Base-by-base conservation (phyloP, 352 stramenopile species). In the Globisporangium abappressorium region DNA sequence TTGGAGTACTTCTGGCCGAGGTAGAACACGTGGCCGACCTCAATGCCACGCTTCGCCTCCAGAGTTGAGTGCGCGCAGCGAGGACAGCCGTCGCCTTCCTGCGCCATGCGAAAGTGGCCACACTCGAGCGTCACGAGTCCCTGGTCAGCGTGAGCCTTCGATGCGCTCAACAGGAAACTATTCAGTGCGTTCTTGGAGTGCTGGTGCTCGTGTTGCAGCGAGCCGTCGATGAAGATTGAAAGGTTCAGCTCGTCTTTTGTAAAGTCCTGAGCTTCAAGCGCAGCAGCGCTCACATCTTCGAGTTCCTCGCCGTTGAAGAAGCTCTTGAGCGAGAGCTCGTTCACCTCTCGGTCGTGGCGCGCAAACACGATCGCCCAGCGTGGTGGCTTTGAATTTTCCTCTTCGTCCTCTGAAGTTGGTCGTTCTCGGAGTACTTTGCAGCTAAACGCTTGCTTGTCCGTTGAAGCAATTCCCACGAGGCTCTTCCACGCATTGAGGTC, bases 1-100 rank as follows among this genome's bases (percentile, higher is more conserved):
- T 93, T 92, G 14, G 87, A 94, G 73, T 97, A 97, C 76, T 94
- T 95, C 51, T 91, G 77, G n/a, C 90, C 90, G 1, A 97, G 74
- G 66, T 95, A 93, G 65, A 97, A 97, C 28, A 94, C 85, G 74
- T 96, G 88, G 11, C 86, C 90, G 24, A 97, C 88, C 67, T 97
- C 90, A 20, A 97, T 97, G 36, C 90, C 90, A 18, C 87, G 86
- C 62, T 92, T 91, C 47, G 77, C 80, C 24, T 86, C 76, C 1
- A 97, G 82, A 11, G 66, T 67, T 20, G 73, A 78, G 15, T 69
- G 70, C 8, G 79, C 76, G 18, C 84, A 91, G n/a, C 76, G 73
- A 2, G 82, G 72, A 46, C 87, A 95, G 33, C 68, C 71, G 34
- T 96, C 88, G 30, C 85, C 84, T 53, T 85, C 85, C 61, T 84